Conservation (phyloP, 495 filamentous ascomycete species). For the Tuber brumale region DNA sequence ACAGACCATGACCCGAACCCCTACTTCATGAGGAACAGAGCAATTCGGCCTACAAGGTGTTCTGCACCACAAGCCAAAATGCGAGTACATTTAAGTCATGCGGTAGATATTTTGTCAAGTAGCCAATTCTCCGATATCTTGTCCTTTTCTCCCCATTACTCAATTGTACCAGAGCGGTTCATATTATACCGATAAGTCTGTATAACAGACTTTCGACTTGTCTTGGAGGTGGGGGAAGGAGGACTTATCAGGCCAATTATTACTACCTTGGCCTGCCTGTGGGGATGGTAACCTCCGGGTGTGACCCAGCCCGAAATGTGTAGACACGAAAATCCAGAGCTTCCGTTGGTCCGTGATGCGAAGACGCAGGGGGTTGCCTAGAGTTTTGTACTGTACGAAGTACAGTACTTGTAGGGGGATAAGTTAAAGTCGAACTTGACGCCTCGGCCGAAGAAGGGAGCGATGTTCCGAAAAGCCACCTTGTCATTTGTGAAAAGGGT, state of each 20-base stretch:
- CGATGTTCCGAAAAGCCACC: background rate
- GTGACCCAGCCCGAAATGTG: background rate
- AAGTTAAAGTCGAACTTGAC: background rate
- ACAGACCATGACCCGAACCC: background rate
- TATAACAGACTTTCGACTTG: background rate
- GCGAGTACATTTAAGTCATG: too few species aligned
- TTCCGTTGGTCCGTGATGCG: background rate
- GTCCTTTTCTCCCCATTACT: background rate
- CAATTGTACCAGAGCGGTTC: background rate
- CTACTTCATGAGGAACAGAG: background rate
- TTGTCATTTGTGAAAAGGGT: background rate
- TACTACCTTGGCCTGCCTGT: background rate
- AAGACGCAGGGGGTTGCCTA: background rate
- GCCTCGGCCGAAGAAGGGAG: background rate
- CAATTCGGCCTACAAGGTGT: background rate
- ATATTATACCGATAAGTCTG: background rate
- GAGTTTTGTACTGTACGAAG: too few species aligned
- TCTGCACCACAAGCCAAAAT: background rate
- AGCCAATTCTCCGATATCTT: background rate
- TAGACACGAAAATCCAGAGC: background rate
- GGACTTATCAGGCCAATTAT: background rate
- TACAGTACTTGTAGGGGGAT: background rate
- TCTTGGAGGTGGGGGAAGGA: background rate
- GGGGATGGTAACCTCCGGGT: background rate
- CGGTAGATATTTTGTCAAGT: background rate